These are phyloP conservation scores for Cladophialophora bantiana DNA, from an alignment of 2,329 filamentous ascomycete species.

Conservation along the genomic window DNA sequence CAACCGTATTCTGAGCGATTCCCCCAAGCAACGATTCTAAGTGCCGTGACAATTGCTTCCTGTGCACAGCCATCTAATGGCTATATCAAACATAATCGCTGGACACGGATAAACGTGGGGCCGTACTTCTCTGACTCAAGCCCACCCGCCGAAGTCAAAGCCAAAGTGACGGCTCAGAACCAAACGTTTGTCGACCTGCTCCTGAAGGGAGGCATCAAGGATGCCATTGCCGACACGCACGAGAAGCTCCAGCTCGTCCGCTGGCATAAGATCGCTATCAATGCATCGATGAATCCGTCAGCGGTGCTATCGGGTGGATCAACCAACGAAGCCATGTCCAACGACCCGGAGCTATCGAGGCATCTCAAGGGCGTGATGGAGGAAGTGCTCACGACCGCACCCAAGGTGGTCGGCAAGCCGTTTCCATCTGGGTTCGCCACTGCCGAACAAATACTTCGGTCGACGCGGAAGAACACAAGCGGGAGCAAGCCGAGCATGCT, in stretches of 20 bases:
- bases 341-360: conserved; percentile 66
- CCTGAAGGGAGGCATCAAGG: conserved; percentile 64
- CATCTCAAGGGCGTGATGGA: conserved; percentile 73
- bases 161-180: conserved; percentile 44
- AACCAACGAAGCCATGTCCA: conserved; percentile 71
- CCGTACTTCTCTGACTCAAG: conserved; percentile 64
- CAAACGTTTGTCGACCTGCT: conserved; percentile 57
- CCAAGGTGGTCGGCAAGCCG: conserved; percentile 66
- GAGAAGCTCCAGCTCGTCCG: conserved; percentile 72
- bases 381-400: conserved; percentile 71
- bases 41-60: conserved; percentile 72
- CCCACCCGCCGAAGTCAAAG: conserved; percentile 42
- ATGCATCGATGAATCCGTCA: conserved; percentile 76
- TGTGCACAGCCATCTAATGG: conserved; percentile 71
- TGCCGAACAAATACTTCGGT: conserved; percentile 68
- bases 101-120: conserved; percentile 74
- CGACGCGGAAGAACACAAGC: conserved; percentile 66
- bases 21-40: conserved; percentile 66
- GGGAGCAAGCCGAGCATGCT: conserved; percentile 66
- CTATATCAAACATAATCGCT: conserved; percentile 72
- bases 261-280: conserved; percentile 81
- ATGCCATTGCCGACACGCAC: conserved; percentile 70
- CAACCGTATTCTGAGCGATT: conserved; percentile 70
- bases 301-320: conserved; percentile 70
- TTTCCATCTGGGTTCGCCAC: conserved; percentile 67